Evolutionary conservation across 305 asterid species (phyloP), one percentile per base, ranked within the genome.

Genomic region (Solanum chacoense): DNA sequence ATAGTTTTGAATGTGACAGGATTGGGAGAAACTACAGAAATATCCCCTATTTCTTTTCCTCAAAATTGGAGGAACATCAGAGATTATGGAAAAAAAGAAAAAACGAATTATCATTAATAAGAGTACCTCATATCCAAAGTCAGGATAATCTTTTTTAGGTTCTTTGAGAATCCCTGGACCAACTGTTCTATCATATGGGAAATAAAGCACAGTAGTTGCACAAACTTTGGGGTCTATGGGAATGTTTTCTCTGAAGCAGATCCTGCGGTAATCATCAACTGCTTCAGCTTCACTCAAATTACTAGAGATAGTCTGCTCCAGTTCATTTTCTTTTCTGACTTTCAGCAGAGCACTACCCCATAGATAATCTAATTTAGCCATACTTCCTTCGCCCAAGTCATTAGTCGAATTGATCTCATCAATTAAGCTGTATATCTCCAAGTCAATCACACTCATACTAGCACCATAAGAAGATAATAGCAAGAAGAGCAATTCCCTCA

Each of bases 141-240:
- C 88, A 85, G 90, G 90, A 87, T 91, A 84, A 91, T 94, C 92
- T 40, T 90, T 91, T 72, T 91, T 92, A 83, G 89, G 90, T 88
- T 90, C 91, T 86, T 77, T 91, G 63, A 72, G 65, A 90, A 88
- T 90, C 91, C 91, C 91, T 34, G 89, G 90, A 88, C 90, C 88
- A 86, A 91, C 92, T 87, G 87, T 84, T 92, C 98, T 93, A 63
- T 88, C 78, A 88, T 92, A 92, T 73, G 99, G 99, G 91, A 96
- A 97, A 93, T 89, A 91, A 88, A 95, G 93, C 89, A 94, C 98
- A 10, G 99, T 95, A 90, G 90, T 93, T 90, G 94, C 95, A 93
- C 99, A 97, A 91, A 94, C 71, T 93, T 93, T 97, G 76, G 99
- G 98, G 91, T 97, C 98, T 67, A 97, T 73, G 1, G 98, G 98